Evolutionary conservation across 139 green algal species (phyloP).

Genomic region (Coelastrella sp.): DNA sequence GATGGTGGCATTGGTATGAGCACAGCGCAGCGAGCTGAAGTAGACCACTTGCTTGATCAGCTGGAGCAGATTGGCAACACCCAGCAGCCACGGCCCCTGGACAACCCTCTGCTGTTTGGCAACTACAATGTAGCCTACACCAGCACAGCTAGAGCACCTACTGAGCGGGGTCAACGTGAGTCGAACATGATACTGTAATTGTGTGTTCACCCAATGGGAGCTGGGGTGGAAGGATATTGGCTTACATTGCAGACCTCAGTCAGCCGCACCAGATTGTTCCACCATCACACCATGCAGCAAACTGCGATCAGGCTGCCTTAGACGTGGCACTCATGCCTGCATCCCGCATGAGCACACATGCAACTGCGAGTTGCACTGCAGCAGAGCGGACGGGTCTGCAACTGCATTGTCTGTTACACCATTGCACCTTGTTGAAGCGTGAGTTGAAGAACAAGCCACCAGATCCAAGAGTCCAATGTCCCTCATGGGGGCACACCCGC

Average conservation of each 20-base stretch:
- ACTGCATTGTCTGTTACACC: background rate
- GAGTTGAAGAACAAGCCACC: no score
- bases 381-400: background rate
- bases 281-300: no score
- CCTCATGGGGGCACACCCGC: background rate
- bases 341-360: no score
- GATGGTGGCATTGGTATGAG: slow-evolving; percentile 64
- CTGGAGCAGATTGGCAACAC: slow-evolving; percentile 59
- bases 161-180: slow-evolving; percentile 61
- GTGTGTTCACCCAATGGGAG: no score
- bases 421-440: no score
- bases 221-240: no score
- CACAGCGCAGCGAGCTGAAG: background rate
- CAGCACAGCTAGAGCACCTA: slow-evolving; percentile 42
- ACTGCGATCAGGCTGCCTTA: no score
- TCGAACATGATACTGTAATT: background rate
- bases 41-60: slow-evolving; percentile 61
- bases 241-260: no score
- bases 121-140: slow-evolving; percentile 82
- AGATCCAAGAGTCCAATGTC: no score
- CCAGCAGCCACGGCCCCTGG: slow-evolving; percentile 68
- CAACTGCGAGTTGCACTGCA: no score
- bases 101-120: slow-evolving; percentile 78
- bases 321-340: no score
- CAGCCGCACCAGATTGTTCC: no score